Evolutionary conservation across 371 early-diverging fungal species (phyloP).

Genomic region (Haplosporangium sp.): DNA sequence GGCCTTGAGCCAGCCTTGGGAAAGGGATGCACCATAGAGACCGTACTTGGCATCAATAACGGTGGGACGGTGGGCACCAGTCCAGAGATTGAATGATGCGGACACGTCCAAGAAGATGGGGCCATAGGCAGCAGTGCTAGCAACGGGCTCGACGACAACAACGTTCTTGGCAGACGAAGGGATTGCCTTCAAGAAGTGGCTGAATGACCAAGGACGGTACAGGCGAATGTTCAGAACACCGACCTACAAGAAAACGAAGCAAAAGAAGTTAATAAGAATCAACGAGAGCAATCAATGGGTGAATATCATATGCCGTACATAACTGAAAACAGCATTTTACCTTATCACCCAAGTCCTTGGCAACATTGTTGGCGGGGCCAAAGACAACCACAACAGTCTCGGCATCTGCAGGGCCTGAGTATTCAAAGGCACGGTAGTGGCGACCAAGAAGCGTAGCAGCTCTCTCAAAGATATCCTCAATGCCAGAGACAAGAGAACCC

Average conservation of each 20-base stretch:
- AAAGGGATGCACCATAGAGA: constrained; percentile 28
- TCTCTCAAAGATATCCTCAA: constrained; percentile 64
- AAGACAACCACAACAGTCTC: constrained; percentile 82
- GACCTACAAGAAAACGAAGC: constrained; percentile 43
- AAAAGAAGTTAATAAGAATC: neutral
- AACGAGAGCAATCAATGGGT: neutral
- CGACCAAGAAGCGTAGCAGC: constrained; percentile 61
- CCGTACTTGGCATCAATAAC: constrained; percentile 54
- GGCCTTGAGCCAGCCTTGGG: constrained; percentile 43
- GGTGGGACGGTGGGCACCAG: constrained; percentile 35
- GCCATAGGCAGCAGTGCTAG: constrained; percentile 54
- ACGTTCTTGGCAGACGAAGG: constrained; percentile 70
- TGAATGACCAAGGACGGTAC: constrained; percentile 85
- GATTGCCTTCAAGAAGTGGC: constrained; percentile 72
- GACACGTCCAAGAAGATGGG: constrained; percentile 77
- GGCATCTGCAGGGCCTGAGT: constrained; percentile 76
- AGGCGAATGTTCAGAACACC: constrained; percentile 82
- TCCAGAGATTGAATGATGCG: constrained; percentile 74
- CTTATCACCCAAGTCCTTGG: constrained; percentile 46
- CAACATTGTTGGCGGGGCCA: constrained; percentile 62
- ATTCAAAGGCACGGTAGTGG: constrained; percentile 82
- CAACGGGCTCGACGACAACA: constrained; percentile 68
- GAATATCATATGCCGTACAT: neutral
- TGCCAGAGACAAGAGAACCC: constrained; percentile 48
- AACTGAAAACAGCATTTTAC: constrained; percentile 14